phyloP scores from a whole-genome alignment of 2,329 filamentous ascomycete genomes.

The Penicillium sp. region DNA sequence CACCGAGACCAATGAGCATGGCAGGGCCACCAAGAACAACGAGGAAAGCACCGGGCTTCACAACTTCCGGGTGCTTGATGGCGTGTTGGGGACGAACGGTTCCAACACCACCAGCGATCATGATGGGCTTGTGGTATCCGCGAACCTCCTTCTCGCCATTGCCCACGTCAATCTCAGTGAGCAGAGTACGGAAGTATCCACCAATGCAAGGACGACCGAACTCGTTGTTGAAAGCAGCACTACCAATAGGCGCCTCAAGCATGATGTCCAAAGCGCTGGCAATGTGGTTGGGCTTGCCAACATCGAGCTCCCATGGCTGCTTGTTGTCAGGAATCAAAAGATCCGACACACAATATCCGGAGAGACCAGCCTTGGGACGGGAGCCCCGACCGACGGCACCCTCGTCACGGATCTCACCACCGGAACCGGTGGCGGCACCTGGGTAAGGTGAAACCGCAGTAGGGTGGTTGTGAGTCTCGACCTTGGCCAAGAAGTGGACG shows the following conservation, averaged over 20 bases:
- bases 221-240: constrained; percentile 95
- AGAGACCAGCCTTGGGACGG: constrained; percentile 85
- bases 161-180: constrained; percentile 66
- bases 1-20: constrained; percentile 96
- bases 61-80: constrained; percentile 76
- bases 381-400: constrained; percentile 92
- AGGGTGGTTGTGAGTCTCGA: constrained; percentile 97
- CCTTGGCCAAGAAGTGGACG: constrained; percentile 87
- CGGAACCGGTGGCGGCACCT: constrained; percentile 91
- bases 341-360: constrained; percentile 94
- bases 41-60: constrained; percentile 83
- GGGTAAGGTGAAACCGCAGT: constrained; percentile 93
- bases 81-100: constrained; percentile 90
- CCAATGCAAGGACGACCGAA: constrained; percentile 87
- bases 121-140: constrained; percentile 97
- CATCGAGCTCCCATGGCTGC: constrained; percentile 86
- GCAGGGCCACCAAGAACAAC: constrained; percentile 93
- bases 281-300: constrained; percentile 88
- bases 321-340: constrained; percentile 80
- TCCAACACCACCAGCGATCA: constrained; percentile 94
- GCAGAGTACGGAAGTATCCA: constrained; percentile 88
- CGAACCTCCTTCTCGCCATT: constrained; percentile 69
- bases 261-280: constrained; percentile 95
- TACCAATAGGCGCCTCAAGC: constrained; percentile 94
- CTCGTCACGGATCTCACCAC: constrained; percentile 94